Percentiles rank a stretch among this genome's conserved stretches.
phyloP scores from a whole-genome alignment of 805 yeast genomes.

The Nakazawaea populi region DNA sequence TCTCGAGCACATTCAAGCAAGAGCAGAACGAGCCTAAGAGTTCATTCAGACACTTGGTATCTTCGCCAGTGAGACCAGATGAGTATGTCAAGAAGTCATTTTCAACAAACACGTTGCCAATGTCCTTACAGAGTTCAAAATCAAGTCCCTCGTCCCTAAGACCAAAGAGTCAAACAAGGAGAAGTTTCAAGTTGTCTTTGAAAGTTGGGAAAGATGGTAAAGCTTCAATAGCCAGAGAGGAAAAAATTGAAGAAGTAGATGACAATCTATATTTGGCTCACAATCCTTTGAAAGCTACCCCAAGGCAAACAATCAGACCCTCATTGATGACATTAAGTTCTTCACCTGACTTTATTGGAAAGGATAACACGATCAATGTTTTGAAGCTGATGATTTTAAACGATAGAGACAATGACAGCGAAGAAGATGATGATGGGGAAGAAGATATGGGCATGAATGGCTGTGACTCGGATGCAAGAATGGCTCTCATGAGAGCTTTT shows the following conservation, averaged over 20 bases:
- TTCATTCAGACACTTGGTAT: slow-evolving; percentile 3
- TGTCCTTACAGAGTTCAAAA: neutral
- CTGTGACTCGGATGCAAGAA: slow-evolving; percentile 9
- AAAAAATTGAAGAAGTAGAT: neutral
- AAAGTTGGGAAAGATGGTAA: slow-evolving; percentile 10
- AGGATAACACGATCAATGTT: slow-evolving; percentile 1
- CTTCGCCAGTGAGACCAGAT: slow-evolving; percentile 6
- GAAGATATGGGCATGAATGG: neutral
- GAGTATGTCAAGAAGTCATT: slow-evolving; percentile 6
- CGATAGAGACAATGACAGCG: neutral
- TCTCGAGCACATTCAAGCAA: neutral
- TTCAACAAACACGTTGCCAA: slow-evolving; percentile 6
- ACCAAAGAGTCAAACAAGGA: neutral
- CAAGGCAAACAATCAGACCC: slow-evolving; percentile 10
- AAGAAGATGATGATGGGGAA: slow-evolving; percentile 3
- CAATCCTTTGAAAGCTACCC: slow-evolving; percentile 2
- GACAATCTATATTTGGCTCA: neutral
- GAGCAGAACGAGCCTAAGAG: neutral
- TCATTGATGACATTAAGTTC: slow-evolving; percentile 11
- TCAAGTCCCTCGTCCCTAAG: neutral
- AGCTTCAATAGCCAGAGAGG: slow-evolving; percentile 8
- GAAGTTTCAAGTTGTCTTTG: slow-evolving; percentile 6
- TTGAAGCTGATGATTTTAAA: slow-evolving; percentile 3
- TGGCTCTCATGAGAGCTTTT: slow-evolving; percentile 10
- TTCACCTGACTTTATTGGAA: slow-evolving; percentile 2